phyloP scores from a whole-genome alignment of 73 alveolate genomes.

The Tetrahymena elliotti region DNA sequence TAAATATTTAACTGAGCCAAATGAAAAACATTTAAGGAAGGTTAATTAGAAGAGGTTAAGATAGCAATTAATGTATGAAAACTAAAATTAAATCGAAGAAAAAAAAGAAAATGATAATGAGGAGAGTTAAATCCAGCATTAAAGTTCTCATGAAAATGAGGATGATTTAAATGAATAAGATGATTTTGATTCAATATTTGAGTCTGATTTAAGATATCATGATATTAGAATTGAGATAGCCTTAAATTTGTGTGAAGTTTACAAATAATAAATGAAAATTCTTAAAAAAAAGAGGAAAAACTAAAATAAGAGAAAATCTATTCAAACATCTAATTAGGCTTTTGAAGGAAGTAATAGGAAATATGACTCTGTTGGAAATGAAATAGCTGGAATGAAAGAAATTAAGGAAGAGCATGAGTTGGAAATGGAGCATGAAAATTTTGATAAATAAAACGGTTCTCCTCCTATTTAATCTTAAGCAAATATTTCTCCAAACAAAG shows the following conservation, averaged over 20 bases:
- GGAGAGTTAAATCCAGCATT: background rate
- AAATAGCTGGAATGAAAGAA: background rate
- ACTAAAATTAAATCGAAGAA: background rate
- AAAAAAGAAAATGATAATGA: background rate
- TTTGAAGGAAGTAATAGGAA: background rate
- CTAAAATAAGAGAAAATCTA: background rate
- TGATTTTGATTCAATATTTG: background rate
- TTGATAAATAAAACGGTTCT: background rate
- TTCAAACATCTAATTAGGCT: background rate
- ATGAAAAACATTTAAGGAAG: background rate
- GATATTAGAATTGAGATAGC: background rate
- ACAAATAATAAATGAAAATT: background rate
- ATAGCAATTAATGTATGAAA: background rate
- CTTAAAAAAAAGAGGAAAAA: background rate
- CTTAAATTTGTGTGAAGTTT: background rate
- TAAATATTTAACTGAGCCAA: background rate
- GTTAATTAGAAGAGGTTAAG: background rate
- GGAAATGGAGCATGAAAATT: background rate
- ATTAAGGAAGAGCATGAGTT: background rate
- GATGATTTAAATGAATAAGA: background rate
- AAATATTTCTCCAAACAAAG: background rate
- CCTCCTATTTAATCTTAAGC: background rate
- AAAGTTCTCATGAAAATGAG: background rate
- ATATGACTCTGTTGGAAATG: background rate
- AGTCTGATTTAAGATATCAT: background rate